Percentiles rank a stretch among this genome's conserved stretches.
Conservation (phyloP, 2,329 filamentous ascomycete species). For the Xylaria sp. region DNA sequence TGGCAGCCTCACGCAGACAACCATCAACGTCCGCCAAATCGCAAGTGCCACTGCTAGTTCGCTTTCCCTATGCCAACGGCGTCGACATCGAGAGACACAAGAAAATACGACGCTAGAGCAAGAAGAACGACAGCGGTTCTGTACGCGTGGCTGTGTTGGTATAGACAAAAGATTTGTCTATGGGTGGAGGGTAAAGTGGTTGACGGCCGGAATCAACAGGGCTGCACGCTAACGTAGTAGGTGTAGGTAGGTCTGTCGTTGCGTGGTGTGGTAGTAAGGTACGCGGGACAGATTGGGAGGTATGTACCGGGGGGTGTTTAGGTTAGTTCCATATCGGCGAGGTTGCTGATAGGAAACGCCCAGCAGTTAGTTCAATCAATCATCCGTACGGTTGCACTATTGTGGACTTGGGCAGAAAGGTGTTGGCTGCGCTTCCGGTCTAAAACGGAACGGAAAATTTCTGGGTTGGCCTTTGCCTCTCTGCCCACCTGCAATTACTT, state of each 20-base stretch:
- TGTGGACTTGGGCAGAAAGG: constrained; percentile 2
- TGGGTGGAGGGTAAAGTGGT: constrained; percentile 19
- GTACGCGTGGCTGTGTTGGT: not conserved
- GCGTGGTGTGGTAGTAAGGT: constrained; percentile 19
- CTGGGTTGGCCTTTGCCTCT: constrained; percentile 36
- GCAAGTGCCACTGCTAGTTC: constrained; percentile 9
- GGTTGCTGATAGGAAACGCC: constrained; percentile 21
- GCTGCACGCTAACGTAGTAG: constrained; percentile 15
- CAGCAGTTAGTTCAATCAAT: not conserved
- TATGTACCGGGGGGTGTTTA: not conserved
- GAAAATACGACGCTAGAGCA: not conserved
- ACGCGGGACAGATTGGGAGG: constrained; percentile 20
- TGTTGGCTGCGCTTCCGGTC: constrained; percentile 25
- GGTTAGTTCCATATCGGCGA: not conserved
- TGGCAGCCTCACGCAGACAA: constrained; percentile 43
- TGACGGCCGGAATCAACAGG: constrained; percentile 10
- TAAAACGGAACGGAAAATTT: constrained; percentile 28
- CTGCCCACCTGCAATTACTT: constrained; percentile 9
- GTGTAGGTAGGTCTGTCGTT: constrained; percentile 19
- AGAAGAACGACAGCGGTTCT: not conserved
- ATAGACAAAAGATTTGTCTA: constrained; percentile 7
- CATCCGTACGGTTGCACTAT: not conserved
- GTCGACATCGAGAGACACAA: not conserved
- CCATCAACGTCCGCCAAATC: constrained; percentile 27
- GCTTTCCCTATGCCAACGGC: constrained; percentile 8